Evolutionary conservation across 768 basidiomycete species (phyloP).

Genomic region (Leucocoprinus leucothites): DNA sequence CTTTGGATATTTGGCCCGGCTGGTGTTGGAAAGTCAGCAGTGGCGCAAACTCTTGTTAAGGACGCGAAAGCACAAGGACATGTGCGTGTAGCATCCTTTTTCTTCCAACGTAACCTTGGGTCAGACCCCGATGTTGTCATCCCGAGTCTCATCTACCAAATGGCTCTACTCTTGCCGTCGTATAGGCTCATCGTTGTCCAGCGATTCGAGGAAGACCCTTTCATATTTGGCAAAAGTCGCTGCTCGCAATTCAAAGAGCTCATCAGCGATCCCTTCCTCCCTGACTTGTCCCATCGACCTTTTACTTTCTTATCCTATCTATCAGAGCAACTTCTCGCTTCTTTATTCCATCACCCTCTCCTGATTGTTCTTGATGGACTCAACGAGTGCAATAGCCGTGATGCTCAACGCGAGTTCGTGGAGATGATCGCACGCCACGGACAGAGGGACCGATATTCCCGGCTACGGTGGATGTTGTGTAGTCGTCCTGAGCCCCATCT

Average conservation of each 20-base stretch:
- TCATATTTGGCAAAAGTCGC: no score
- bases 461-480: background rate
- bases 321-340: no score
- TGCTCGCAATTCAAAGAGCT: no score
- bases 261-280: no score
- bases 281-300: no score
- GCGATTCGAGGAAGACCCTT: background rate
- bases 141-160: background rate
- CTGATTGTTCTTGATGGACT: background rate
- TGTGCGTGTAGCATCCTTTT: conserved; percentile 6
- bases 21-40: conserved; percentile 8
- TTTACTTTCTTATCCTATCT: background rate
- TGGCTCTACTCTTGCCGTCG: background rate
- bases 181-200: background rate
- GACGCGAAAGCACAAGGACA: background rate
- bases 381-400: background rate
- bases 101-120: background rate
- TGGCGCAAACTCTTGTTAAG: background rate
- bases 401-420: background rate
- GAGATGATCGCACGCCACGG: background rate
- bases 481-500: background rate
- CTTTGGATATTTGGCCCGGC: conserved; percentile 8
- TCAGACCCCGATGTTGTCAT: no score
- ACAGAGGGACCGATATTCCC: background rate
- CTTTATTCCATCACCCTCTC: no score